Evolutionary conservation across 495 filamentous ascomycete genomes (phyloP).

Genomic region (Podospora sp.): DNA sequence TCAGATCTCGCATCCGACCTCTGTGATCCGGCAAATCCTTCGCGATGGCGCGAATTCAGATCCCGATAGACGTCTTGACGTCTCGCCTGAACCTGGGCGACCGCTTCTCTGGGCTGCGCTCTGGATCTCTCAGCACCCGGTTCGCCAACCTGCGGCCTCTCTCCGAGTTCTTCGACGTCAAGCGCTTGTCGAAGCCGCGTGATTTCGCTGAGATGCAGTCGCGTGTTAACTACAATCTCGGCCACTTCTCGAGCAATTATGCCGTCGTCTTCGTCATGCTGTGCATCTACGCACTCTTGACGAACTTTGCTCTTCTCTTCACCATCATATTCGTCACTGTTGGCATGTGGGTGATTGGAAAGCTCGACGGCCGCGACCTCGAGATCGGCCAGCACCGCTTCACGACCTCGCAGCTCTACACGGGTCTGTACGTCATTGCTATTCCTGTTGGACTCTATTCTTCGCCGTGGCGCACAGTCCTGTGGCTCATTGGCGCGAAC

Average conservation of each 20-base stretch:
- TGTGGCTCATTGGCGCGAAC: conserved; percentile 95
- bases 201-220: conserved; percentile 92
- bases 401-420: conserved; percentile 95
- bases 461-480: conserved; percentile 74
- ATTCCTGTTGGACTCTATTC: conserved; percentile 83
- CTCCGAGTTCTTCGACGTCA: conserved; percentile 93
- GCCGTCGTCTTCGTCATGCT: conserved; percentile 90
- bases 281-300: conserved; percentile 90
- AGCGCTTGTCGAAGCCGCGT: conserved; percentile 88
- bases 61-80: conserved; percentile 88
- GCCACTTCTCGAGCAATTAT: conserved; percentile 99
- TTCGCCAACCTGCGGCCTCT: conserved; percentile 93
- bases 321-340: conserved; percentile 83
- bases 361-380: conserved; percentile 82
- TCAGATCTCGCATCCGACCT: not conserved
- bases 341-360: conserved; percentile 88
- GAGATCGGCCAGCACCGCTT: conserved; percentile 79
- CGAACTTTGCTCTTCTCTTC: conserved; percentile 80
- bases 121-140: conserved; percentile 72
- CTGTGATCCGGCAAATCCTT: conserved; percentile 25
- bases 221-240: conserved; percentile 94
- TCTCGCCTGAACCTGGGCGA: conserved; percentile 81
- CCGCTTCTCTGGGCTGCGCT: conserved; percentile 73
- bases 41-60: conserved; percentile 82
- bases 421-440: conserved; percentile 74